These are phyloP conservation scores for Globisporangium camurandrum DNA, from an alignment of 352 stramenopile species.

Conservation along the genomic window DNA sequence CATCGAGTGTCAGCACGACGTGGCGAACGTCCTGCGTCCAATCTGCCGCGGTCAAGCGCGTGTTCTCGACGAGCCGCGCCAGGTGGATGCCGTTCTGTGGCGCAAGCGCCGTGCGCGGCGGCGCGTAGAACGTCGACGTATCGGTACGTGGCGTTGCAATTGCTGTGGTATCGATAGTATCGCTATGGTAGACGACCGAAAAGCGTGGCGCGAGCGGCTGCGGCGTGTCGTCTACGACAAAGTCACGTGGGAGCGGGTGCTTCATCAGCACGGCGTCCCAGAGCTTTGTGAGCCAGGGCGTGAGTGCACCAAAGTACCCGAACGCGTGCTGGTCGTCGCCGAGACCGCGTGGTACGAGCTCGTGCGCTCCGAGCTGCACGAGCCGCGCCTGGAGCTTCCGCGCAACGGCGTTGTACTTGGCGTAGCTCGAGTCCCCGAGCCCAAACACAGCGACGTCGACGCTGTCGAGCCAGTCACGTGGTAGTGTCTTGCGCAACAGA, in stretches of 20 bases:
- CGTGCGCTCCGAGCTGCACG: conserved; percentile 73
- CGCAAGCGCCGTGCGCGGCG: conserved; percentile 35
- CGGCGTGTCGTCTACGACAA: conserved; percentile 56
- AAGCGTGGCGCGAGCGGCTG: conserved; percentile 47
- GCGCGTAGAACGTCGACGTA: conserved; percentile 50
- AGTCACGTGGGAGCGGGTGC: conserved; percentile 42
- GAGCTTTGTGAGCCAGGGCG: conserved; percentile 72
- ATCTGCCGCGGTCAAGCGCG: conserved; percentile 49
- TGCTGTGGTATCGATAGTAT: background rate
- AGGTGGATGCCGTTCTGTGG: conserved; percentile 34
- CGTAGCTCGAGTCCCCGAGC: conserved; percentile 89
- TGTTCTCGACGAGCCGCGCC: conserved; percentile 54
- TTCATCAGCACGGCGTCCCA: conserved; percentile 46
- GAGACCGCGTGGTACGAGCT: conserved; percentile 69
- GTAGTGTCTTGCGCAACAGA: conserved; percentile 82
- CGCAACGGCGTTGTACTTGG: conserved; percentile 90
- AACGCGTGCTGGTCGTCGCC: conserved; percentile 87
- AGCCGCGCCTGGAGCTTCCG: conserved; percentile 79
- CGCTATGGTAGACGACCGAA: conserved; percentile 21
- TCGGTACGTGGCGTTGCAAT: conserved; percentile 17
- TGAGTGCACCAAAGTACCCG: conserved; percentile 81
- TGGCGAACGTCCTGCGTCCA: conserved; percentile 82
- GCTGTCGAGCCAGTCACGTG: conserved; percentile 45
- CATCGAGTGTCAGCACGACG: conserved; percentile 54
- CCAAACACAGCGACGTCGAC: conserved; percentile 87